Percentiles rank a stretch among this genome's conserved stretches.
These are phyloP conservation scores for Ganoderma multipileum DNA, from an alignment of 1,284 basidiomycete species.

Conservation along the genomic window DNA sequence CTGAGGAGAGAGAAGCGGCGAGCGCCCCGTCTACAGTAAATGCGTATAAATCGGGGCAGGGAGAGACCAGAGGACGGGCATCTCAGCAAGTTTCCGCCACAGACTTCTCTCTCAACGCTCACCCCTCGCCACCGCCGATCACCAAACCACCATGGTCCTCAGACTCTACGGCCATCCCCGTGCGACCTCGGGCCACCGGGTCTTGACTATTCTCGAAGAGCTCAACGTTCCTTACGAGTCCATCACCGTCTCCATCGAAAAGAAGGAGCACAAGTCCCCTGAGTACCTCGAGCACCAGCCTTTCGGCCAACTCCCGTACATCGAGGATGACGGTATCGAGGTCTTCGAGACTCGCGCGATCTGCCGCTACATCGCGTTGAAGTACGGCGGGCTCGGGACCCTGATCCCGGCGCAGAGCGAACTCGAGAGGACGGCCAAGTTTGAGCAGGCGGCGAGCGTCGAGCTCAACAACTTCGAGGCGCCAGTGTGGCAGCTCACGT, in stretches of 20 bases:
- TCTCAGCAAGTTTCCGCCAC: not conserved
- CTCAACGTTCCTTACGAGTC: slow-evolving; percentile 59
- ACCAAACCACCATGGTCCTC: slow-evolving; percentile 49
- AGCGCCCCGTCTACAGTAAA: not conserved
- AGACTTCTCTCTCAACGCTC: not conserved
- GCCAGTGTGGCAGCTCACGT: not conserved
- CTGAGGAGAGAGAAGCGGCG: not conserved
- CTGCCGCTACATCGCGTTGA: slow-evolving; percentile 52
- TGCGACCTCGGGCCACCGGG: not conserved
- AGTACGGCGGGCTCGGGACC: slow-evolving; percentile 47
- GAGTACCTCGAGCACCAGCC: slow-evolving; percentile 58
- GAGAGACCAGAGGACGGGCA: not conserved
- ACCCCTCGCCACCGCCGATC: not conserved
- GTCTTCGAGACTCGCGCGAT: slow-evolving; percentile 63
- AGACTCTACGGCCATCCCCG: slow-evolving; percentile 46
- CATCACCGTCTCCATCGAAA: slow-evolving; percentile 47
- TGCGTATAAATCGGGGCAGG: not conserved
- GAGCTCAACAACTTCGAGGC: slow-evolving; percentile 59
- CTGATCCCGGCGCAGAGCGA: slow-evolving; percentile 40
- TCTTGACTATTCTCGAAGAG: slow-evolving; percentile 49
- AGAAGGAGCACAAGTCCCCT: slow-evolving; percentile 54
- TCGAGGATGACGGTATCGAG: slow-evolving; percentile 55
- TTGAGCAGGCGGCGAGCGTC: slow-evolving; percentile 62
- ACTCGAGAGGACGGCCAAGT: slow-evolving; percentile 47
- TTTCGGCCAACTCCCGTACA: slow-evolving; percentile 72